Conservation (phyloP, 2,329 filamentous ascomycete species). For the Cercospora citrullina region DNA sequence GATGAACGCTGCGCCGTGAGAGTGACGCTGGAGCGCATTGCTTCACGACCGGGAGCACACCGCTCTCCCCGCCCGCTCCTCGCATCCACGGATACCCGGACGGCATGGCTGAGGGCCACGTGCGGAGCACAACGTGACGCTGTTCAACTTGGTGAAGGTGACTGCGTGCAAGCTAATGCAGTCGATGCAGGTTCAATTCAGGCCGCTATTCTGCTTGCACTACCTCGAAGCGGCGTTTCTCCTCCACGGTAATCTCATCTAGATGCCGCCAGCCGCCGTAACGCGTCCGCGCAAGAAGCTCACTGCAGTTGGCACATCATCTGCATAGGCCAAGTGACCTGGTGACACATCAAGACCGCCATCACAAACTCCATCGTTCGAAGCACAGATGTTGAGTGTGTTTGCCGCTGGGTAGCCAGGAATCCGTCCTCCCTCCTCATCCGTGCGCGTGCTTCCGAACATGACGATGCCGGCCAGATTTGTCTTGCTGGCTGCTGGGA, state of each 20-base stretch:
- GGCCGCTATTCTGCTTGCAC: background rate
- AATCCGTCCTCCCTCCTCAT: conserved; percentile 40
- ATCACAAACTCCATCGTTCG: conserved; percentile 11
- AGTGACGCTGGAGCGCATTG: background rate
- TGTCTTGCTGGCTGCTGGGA: conserved; percentile 31
- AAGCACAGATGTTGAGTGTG: conserved; percentile 20
- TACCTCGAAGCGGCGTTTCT: background rate
- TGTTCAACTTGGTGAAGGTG: background rate
- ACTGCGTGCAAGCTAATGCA: background rate
- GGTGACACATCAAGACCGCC: conserved; percentile 1
- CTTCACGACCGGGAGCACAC: background rate
- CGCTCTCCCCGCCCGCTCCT: background rate
- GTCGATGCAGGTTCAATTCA: background rate
- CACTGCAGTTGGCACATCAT: conserved; percentile 1
- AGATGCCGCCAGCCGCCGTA: conserved; percentile 1
- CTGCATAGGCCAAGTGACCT: conserved; percentile 1
- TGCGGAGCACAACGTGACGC: background rate
- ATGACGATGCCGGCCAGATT: conserved; percentile 41
- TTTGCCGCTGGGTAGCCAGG: conserved; percentile 36
- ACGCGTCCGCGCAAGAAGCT: conserved; percentile 6
- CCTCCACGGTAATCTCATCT: background rate
- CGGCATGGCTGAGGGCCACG: background rate
- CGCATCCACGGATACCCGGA: background rate
- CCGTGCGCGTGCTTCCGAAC: conserved; percentile 43
- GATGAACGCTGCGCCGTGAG: background rate